Evolutionary conservation across 768 basidiomycete genomes (phyloP), one percentile per base, ranked within the genome.

Genomic region (Ramaria rubella): DNA sequence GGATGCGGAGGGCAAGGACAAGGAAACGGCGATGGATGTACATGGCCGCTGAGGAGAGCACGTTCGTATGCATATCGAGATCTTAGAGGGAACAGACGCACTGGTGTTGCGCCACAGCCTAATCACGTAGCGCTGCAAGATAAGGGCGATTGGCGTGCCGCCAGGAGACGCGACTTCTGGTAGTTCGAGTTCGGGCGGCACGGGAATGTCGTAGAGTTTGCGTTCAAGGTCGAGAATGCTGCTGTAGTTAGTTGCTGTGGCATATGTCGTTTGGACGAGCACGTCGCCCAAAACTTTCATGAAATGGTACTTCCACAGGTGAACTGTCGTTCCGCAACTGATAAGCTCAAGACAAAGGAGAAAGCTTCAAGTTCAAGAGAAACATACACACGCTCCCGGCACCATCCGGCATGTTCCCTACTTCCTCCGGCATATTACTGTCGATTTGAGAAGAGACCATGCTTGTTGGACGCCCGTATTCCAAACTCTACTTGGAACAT

Each of bases 11-110:
- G 3, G 85, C 85, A 42, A 82, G 77, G 24, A 85, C 85, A 60
- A 87, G 85, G 72, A 86, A 87, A 65, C 82, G 83, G 61, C 85
- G 77, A 63, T 87, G 85, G 34, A 87, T 72, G 67, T 86, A 86
- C 19, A 87, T 71, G 33, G 86, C 74, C 67, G 83, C 85, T 86
- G 38, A 8, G 5, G 21, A 17, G n/a, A 24, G 54, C 49, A 58
- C n/a, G n/a, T 38, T 56, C 50, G 58, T 26, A 17, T 27, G 45
- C 21, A 29, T 12, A n/a, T n/a, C n/a, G n/a, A n/a, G n/a, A n/a
- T n/a, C n/a, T n/a, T n/a, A n/a, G n/a, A n/a, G 40, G n/a, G n/a
- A n/a, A n/a, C 26, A 15, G 42, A 38, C 58, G 9, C 56, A 57
- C 58, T 33, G 49, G 17, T 43, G 49, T 38, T 40, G 26, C 55